Conservation (phyloP, 768 basidiomycete genomes). For the Russula brevipes region DNA sequence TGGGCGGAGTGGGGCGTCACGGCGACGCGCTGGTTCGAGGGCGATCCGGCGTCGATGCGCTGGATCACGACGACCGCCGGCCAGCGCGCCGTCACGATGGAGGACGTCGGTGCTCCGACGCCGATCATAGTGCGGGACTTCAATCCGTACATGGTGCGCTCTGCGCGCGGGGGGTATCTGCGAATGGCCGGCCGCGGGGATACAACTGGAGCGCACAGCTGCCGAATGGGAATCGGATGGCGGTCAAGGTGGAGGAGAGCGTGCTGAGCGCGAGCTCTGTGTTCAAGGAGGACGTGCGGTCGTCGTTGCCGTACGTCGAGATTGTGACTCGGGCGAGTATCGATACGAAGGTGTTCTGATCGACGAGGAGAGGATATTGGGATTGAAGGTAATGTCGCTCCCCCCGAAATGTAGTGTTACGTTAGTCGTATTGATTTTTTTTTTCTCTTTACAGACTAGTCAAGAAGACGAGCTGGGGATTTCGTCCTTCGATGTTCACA, state of each 20-base stretch:
- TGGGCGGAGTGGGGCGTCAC: constrained; percentile 30
- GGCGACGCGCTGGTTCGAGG: constrained; percentile 28
- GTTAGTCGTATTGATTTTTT: neutral
- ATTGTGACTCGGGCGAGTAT: constrained; percentile 19
- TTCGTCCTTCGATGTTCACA: constrained; percentile 18
- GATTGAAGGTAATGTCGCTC: constrained; percentile 25
- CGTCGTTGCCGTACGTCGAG: constrained; percentile 29
- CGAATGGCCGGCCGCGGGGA: neutral
- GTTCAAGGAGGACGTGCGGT: constrained; percentile 25
- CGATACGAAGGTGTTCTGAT: constrained; percentile 29
- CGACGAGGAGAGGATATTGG: constrained; percentile 32
- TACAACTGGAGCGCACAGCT: constrained; percentile 4
- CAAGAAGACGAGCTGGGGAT: constrained; percentile 15
- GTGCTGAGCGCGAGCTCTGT: constrained; percentile 8
- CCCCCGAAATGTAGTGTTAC: too few relatives aligned
- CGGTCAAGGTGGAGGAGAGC: constrained; percentile 8
- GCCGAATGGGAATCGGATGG: constrained; percentile 8
- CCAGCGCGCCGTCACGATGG: constrained; percentile 28
- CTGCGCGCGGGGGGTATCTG: constrained; percentile 7
- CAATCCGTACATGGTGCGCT: constrained; percentile 22
- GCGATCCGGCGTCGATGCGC: constrained; percentile 25
- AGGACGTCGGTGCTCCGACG: neutral
- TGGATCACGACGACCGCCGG: constrained; percentile 35
- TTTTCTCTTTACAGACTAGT: constrained; percentile 7
- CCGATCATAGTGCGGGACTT: constrained; percentile 28